phyloP scores from a whole-genome alignment of 805 yeast species.

The Yarrowia bubula region DNA sequence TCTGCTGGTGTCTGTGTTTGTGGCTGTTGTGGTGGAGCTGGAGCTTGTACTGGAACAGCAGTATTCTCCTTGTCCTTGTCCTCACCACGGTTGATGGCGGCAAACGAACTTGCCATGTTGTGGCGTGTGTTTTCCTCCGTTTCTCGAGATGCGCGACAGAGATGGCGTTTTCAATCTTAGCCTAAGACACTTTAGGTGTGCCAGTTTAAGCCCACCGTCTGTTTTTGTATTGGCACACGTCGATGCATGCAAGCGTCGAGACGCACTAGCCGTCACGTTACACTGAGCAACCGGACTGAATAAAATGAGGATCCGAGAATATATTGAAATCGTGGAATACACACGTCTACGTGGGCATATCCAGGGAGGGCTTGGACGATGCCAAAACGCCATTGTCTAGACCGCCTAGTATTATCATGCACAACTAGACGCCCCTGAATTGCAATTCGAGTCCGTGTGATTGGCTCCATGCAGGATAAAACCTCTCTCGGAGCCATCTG shows the following conservation, averaged over 20 bases:
- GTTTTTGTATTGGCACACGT: conserved; percentile 11
- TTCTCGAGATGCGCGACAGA: background rate
- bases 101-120: conserved; percentile 5
- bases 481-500: conserved; percentile 21
- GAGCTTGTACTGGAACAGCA: background rate
- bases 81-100: conserved; percentile 14
- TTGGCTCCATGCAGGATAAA: conserved; percentile 24
- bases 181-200: conserved; percentile 1
- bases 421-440: conserved; percentile 1
- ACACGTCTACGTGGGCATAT: no score
- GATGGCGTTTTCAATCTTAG: background rate
- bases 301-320: no score
- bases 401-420: background rate
- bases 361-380: background rate
- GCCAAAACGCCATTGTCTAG: background rate
- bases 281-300: background rate
- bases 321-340: no score
- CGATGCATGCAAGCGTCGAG: conserved; percentile 4
- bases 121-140: background rate
- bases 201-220: conserved; percentile 20
- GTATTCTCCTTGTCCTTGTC: background rate
- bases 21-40: background rate
- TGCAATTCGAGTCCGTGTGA: conserved; percentile 3
- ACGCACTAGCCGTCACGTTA: background rate
- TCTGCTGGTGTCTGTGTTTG: background rate